Conservation (phyloP, 768 basidiomycete genomes). For the Coprinellus aureogranulatus region DNA sequence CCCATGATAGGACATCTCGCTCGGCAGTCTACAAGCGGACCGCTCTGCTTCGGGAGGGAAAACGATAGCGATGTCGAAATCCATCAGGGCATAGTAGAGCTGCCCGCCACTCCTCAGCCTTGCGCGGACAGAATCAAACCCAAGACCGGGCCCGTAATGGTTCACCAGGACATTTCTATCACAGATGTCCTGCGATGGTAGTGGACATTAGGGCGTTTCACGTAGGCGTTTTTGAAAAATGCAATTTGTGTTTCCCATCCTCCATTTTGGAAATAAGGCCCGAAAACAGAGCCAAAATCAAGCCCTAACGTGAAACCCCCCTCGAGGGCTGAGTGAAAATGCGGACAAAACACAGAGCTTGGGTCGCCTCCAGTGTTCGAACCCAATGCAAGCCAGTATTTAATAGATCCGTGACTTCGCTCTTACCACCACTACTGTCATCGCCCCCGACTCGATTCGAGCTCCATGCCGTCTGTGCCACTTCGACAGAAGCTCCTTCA, state of each 20-base stretch:
- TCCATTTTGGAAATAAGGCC: not conserved
- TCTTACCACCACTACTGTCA: no score
- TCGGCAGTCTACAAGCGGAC: constrained; percentile 12
- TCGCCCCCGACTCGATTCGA: not conserved
- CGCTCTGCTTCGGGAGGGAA: constrained; percentile 10
- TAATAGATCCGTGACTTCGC: no score
- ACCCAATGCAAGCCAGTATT: not conserved
- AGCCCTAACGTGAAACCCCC: not conserved
- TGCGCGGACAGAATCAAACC: no score
- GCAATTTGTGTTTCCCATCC: not conserved
- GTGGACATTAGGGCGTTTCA: constrained; percentile 4
- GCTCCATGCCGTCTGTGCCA: not conserved
- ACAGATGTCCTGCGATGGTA: no score
- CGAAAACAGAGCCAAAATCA: not conserved
- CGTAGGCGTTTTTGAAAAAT: not conserved
- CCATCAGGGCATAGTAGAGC: constrained; percentile 20
- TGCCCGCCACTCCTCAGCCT: constrained; percentile 1
- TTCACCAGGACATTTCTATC: no score
- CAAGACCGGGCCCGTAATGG: no score
- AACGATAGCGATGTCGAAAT: constrained; percentile 21
- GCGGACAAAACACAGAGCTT: not conserved
- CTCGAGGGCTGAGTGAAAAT: no score
- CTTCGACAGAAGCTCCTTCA: not conserved
- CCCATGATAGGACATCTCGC: not conserved
- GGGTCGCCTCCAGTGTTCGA: not conserved